Evolutionary conservation across 768 basidiomycete genomes (phyloP).

Genomic region (Pleurotus ostreatus): DNA sequence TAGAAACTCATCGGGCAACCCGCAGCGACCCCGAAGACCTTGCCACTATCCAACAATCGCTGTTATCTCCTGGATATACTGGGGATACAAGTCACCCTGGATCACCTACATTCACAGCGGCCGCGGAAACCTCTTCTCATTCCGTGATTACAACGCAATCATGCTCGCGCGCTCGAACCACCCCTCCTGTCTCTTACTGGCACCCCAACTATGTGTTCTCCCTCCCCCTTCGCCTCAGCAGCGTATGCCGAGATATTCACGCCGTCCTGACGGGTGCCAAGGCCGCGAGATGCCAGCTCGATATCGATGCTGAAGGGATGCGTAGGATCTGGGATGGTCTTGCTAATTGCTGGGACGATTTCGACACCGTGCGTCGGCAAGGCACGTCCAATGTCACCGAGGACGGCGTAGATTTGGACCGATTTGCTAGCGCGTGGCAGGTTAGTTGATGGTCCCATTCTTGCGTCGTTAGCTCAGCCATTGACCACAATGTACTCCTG

Average conservation of each 20-base stretch:
- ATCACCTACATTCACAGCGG: conserved; percentile 13
- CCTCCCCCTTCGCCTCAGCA: conserved; percentile 70
- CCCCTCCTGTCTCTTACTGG: conserved; percentile 38
- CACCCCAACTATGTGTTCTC: conserved; percentile 59
- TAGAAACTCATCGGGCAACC: not conserved
- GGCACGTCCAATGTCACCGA: conserved; percentile 25
- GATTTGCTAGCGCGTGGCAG: conserved; percentile 86
- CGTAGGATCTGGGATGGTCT: conserved; percentile 82
- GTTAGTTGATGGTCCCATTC: conserved; percentile 33
- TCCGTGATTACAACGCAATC: conserved; percentile 17
- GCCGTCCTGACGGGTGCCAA: conserved; percentile 72
- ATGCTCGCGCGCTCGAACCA: conserved; percentile 13
- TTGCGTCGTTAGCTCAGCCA: not conserved
- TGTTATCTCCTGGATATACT: conserved; percentile 37
- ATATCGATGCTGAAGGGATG: conserved; percentile 62
- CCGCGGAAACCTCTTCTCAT: conserved; percentile 14
- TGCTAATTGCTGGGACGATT: conserved; percentile 80
- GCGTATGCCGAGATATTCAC: conserved; percentile 77
- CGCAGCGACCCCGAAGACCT: conserved; percentile 73
- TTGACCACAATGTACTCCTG: conserved; percentile 13
- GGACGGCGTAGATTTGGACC: conserved; percentile 38
- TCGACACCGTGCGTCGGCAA: conserved; percentile 56
- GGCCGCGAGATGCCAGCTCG: conserved; percentile 37
- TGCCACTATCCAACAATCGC: conserved; percentile 60
- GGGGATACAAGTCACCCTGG: conserved; percentile 4